Conservation (phyloP, 140 eudicot species). For the Oenanthe javanica region DNA sequence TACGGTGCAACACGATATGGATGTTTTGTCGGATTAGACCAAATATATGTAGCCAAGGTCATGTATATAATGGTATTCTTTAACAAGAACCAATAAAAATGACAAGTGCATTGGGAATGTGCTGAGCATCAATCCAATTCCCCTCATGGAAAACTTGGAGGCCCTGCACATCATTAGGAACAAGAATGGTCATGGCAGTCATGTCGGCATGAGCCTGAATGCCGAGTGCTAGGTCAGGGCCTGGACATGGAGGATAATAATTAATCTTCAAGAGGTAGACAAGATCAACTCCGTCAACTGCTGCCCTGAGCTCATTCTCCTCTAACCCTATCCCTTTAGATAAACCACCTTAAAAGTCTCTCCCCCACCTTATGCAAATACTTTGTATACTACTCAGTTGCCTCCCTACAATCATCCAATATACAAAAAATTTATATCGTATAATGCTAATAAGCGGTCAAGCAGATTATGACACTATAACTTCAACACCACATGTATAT, state of each 20-base stretch:
- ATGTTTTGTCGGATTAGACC: too few relatives aligned
- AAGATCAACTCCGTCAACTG: neutral
- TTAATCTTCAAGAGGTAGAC: constrained; percentile 5
- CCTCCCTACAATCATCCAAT: neutral
- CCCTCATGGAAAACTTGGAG: neutral
- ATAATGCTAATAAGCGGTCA: neutral
- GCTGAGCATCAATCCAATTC: neutral
- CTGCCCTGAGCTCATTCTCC: neutral
- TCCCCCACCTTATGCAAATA: neutral
- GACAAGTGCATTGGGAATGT: neutral
- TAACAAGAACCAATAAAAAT: neutral
- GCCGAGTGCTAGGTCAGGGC: constrained; percentile 6
- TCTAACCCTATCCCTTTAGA: constrained; percentile 5
- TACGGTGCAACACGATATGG: too few relatives aligned
- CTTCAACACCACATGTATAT: neutral
- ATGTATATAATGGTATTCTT: too few relatives aligned
- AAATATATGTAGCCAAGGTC: too few relatives aligned
- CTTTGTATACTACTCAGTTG: constrained; percentile 8
- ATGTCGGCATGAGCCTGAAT: neutral
- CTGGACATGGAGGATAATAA: neutral
- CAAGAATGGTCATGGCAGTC: neutral
- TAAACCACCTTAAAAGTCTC: neutral
- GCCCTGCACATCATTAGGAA: constrained; percentile 6
- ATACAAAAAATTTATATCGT: neutral
- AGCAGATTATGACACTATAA: neutral